phyloP scores from a whole-genome alignment of 129 eudicot species.

The Flaveria linearis region DNA sequence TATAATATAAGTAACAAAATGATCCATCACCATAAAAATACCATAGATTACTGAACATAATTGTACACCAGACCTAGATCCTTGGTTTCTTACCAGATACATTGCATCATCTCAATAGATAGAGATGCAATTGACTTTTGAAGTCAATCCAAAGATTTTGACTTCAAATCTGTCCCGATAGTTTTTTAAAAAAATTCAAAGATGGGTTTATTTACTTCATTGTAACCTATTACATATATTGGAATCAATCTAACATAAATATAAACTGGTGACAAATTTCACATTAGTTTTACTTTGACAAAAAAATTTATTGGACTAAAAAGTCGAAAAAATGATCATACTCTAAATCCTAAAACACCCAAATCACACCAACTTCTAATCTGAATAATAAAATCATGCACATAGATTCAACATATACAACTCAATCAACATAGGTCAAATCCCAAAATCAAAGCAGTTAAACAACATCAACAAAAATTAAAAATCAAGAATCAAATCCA shows the following conservation, averaged over 20 bases:
- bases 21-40: too few species aligned
- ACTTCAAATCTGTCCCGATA: slow-evolving; percentile 17
- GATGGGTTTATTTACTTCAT: neutral
- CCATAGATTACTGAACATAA: neutral
- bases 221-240: neutral
- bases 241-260: neutral
- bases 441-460: neutral
- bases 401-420: neutral
- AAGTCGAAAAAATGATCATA: slow-evolving; percentile 11
- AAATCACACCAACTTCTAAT: slow-evolving; percentile 5
- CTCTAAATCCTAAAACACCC: slow-evolving; percentile 32
- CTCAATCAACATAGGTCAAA: slow-evolving; percentile 9
- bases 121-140: neutral
- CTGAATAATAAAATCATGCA: neutral
- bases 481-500: slow-evolving; percentile 5
- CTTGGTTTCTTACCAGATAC: neutral
- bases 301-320: slow-evolving; percentile 1
- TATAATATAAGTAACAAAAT: neutral
- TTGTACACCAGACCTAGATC: neutral
- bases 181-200: neutral
- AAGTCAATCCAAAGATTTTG: neutral
- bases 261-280: neutral
- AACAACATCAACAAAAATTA: neutral
- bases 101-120: neutral
- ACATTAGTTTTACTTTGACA: neutral